These are phyloP conservation scores for Jasminum sambac DNA, from an alignment of 257 asterid species.

Conservation along the genomic window DNA sequence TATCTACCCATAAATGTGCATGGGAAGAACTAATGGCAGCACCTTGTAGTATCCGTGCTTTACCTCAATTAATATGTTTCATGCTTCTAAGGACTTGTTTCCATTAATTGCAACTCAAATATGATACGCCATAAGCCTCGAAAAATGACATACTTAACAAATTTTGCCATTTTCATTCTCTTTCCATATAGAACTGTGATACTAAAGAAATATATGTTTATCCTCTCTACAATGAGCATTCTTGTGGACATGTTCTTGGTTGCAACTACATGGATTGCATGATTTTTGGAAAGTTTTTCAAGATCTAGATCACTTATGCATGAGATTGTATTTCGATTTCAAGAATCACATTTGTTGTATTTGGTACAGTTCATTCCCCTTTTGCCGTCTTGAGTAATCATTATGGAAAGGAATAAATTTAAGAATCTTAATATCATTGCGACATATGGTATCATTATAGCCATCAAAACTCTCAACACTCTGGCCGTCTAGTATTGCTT, in stretches of 20 bases:
- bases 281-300: conserved; percentile 7
- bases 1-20: too few relatives aligned
- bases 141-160: conserved; percentile 1
- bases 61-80: too few relatives aligned
- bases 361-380: neutral
- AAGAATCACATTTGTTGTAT: neutral
- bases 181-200: neutral
- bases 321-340: neutral
- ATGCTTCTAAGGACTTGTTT: too few relatives aligned
- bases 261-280: neutral
- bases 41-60: too few relatives aligned
- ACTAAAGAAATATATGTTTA: too few relatives aligned
- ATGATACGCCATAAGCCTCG: conserved; percentile 2
- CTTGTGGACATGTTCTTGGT: conserved; percentile 2
- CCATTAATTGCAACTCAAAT: neutral
- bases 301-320: neutral
- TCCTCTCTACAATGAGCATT: neutral
- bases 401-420: neutral
- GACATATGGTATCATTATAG: neutral
- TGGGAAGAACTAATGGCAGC: too few relatives aligned
- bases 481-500: neutral
- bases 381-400: neutral
- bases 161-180: neutral
- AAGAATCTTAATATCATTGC: neutral
- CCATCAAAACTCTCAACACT: neutral